Evolutionary conservation across 2,329 filamentous ascomycete genomes (phyloP), one percentile per base, ranked within the genome.

Genomic region (Capronia coronata): DNA sequence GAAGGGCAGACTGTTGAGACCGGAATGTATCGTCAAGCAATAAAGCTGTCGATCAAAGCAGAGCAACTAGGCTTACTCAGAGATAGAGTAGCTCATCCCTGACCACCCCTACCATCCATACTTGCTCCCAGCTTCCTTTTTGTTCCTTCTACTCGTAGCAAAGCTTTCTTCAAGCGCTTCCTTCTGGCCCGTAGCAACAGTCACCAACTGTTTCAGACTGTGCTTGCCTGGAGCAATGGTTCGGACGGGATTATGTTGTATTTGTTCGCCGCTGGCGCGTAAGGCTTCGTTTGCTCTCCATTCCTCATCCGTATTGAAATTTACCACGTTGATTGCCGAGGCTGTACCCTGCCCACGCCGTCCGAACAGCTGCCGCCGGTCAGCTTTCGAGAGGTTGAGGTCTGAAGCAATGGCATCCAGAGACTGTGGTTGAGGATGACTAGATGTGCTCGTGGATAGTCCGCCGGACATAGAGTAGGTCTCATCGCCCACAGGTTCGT

Each of bases 31-130:
- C n/a, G n/a, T n/a, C n/a, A n/a, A n/a, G n/a, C n/a, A n/a, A n/a
- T n/a, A n/a, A n/a, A n/a, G 5, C 23, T 27, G 23, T 27, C 23
- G 23, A 27, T 10, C 23, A 27, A 27, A 27, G 10, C 23, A 27
- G 23, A 27, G 23, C 23, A 27, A 10, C 10, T 5, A 5, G 23
- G 5, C 5, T 27, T 27, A n/a, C n/a, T n/a, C n/a, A n/a, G n/a
- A n/a, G n/a, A n/a, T n/a, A n/a, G n/a, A n/a, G n/a, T n/a, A n/a
- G n/a, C n/a, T n/a, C n/a, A n/a, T n/a, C n/a, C n/a, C n/a, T n/a
- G n/a, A n/a, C n/a, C n/a, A n/a, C n/a, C n/a, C n/a, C n/a, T 62
- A 83, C 87, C 88, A 96, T 3, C 90, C 90, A 70, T 96, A 96
- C 61, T 80, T 80, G 50, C 79, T 82, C 2, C 86, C 86, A 16